Base-by-base conservation (phyloP, 495 filamentous ascomycete species). In the Penicillium salamii region DNA sequence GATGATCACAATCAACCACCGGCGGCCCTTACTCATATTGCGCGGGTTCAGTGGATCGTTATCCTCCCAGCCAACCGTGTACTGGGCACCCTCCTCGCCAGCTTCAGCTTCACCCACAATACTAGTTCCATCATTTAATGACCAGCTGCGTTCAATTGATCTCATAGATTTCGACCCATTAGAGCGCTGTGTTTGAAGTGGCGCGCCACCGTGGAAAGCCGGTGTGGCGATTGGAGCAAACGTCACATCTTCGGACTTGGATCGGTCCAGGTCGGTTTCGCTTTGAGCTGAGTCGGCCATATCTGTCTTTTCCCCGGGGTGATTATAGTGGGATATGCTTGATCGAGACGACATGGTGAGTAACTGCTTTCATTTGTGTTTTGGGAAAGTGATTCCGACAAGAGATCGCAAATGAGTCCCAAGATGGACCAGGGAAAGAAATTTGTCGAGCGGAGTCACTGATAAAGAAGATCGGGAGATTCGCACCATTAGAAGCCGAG, bases 1-100 rank as follows among this genome's bases (percentile, higher is more conserved):
- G 54, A 96, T 86, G 18, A 77, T 52, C 7, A 88, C 81, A 46
- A 93, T 83, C n/a, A 85, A 23, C 92, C 93, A 97, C 54, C 88
- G 89, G 34, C 80, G 74, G 15, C 68, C 59, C n/a, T 63, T 75
- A n/a, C 67, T 73, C 77, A 88, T 85, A 54, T 77, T 87, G 40
- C 83, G 75, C 8, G 92, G 92, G 56, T 84, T 85, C 67, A 77
- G 49, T 0, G 87, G 83, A 65, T 97, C 92, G 33, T 74, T 65
- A 24, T 89, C 86, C 44, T 85, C 82, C 84, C 87, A 95, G 5
- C 63, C 61, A 28, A 95, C 90, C 50, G 82, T 78, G 50, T 80
- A 89, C 1, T 65, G 72, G 39, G 49, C 52, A 34, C 56, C 56
- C 0, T 46, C 55, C 34, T 55, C 48, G 12, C 55, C 52, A 28